phyloP scores from a whole-genome alignment of 768 basidiomycete genomes.

The Agaricus blazei region DNA sequence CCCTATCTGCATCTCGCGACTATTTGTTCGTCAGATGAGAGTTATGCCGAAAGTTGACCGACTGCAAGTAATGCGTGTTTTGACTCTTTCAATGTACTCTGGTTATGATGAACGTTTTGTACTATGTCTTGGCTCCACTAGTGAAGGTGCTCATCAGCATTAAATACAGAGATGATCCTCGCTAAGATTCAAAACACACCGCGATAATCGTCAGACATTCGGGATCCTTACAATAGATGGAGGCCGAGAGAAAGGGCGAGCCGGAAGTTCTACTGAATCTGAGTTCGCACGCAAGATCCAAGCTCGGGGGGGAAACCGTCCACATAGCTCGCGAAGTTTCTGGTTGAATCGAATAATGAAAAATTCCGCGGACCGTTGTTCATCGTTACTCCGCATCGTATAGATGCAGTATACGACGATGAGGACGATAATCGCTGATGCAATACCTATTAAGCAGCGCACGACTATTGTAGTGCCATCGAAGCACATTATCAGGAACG shows the following conservation, averaged over 20 bases:
- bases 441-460: constrained; percentile 12
- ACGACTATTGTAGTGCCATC: constrained; percentile 13
- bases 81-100: too few relatives aligned
- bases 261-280: not conserved
- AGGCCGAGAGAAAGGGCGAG: not conserved
- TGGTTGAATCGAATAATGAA: not conserved
- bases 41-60: too few relatives aligned
- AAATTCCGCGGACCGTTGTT: not conserved
- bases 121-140: too few relatives aligned
- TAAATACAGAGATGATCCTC: too few relatives aligned
- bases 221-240: not conserved
- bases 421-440: constrained; percentile 7
- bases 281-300: not conserved
- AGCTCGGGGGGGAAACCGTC: not conserved
- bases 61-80: too few relatives aligned
- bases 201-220: not conserved
- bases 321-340: not conserved
- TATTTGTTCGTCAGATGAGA: too few relatives aligned
- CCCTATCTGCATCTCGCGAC: too few relatives aligned
- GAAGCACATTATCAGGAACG: constrained; percentile 23
- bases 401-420: constrained; percentile 21
- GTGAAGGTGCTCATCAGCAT: too few relatives aligned
- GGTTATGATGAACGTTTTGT: too few relatives aligned
- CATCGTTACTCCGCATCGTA: constrained; percentile 14
- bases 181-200: too few relatives aligned